A percentile compares a stretch with the other conserved stretches of the same genome.
These are phyloP conservation scores for Mucor racemosus DNA, from an alignment of 371 early-diverging fungal genomes.

Conservation along the genomic window DNA sequence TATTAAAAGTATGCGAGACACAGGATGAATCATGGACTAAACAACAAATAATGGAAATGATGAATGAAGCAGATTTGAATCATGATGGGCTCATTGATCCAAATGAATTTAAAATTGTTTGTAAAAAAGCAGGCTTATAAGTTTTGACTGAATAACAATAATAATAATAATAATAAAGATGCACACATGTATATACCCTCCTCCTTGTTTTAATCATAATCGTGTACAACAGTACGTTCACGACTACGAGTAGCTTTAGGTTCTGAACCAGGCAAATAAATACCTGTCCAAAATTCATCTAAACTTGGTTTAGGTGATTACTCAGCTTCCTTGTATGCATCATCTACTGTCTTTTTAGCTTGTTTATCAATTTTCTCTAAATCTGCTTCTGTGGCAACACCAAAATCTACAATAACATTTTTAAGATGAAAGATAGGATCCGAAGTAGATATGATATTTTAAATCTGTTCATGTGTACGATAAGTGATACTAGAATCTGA, in stretches of 20 bases:
- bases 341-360: constrained; percentile 79
- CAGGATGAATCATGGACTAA: constrained; percentile 35
- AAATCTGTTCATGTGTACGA: constrained; percentile 94
- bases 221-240: constrained; percentile 67
- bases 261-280: constrained; percentile 80
- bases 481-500: constrained; percentile 97
- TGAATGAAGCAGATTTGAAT: constrained; percentile 44
- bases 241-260: constrained; percentile 76
- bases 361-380: constrained; percentile 93
- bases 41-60: constrained; percentile 43
- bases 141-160: neutral
- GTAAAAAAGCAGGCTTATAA: constrained; percentile 34
- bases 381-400: constrained; percentile 79
- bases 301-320: constrained; percentile 76
- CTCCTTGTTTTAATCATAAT: constrained; percentile 4
- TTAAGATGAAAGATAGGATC: constrained; percentile 93
- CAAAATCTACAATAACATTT: constrained; percentile 71
- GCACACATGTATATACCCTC: constrained; percentile 19
- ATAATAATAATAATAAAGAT: constrained; percentile 20
- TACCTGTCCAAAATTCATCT: constrained; percentile 76
- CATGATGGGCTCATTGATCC: constrained; percentile 47
- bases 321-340: constrained; percentile 84
- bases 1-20: constrained; percentile 28
- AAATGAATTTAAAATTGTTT: constrained; percentile 37
- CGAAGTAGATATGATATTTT: constrained; percentile 88